These are phyloP conservation scores for Xerocomellus chrysenteron DNA, from an alignment of 768 basidiomycete genomes.

Conservation along the genomic window DNA sequence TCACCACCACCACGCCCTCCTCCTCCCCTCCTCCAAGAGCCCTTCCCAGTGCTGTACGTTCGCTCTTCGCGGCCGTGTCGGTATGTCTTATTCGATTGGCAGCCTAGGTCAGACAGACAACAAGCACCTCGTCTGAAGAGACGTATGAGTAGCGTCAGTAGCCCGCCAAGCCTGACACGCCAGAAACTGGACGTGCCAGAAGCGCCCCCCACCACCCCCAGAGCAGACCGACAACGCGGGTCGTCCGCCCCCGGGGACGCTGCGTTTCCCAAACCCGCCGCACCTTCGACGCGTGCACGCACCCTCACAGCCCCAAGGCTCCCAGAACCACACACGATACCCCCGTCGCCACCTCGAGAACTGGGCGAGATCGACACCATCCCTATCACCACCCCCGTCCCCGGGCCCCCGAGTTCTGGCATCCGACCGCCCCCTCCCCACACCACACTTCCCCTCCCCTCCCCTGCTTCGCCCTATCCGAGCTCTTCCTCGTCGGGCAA, in stretches of 20 bases:
- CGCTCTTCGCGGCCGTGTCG: not conserved
- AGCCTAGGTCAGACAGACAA: slow-evolving; percentile 21
- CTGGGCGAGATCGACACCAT: slow-evolving; percentile 1
- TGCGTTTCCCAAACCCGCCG: too few species aligned
- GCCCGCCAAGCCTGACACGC: slow-evolving; percentile 6
- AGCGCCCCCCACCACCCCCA: slow-evolving; percentile 4
- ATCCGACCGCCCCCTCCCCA: not conserved
- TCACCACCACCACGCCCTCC: too few species aligned
- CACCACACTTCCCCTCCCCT: not conserved
- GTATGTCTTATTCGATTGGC: not conserved
- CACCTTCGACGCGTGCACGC: too few species aligned
- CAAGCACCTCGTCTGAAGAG: slow-evolving; percentile 11
- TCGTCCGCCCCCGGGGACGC: not conserved
- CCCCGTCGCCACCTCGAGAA: slow-evolving; percentile 4
- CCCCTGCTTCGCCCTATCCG: not conserved
- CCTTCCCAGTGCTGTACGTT: slow-evolving; percentile 15
- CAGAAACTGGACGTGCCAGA: slow-evolving; percentile 9
- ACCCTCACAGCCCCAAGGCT: not conserved
- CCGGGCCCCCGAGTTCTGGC: not conserved
- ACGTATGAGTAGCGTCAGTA: slow-evolving; percentile 1
- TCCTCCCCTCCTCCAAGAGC: not conserved
- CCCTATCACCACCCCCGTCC: not conserved
- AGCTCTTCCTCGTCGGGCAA: not conserved
- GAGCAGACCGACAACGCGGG: not conserved
- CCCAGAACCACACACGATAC: not conserved